Evolutionary conservation across 306 rosid genomes (phyloP).

Genomic region (Gillenia trifoliata): DNA sequence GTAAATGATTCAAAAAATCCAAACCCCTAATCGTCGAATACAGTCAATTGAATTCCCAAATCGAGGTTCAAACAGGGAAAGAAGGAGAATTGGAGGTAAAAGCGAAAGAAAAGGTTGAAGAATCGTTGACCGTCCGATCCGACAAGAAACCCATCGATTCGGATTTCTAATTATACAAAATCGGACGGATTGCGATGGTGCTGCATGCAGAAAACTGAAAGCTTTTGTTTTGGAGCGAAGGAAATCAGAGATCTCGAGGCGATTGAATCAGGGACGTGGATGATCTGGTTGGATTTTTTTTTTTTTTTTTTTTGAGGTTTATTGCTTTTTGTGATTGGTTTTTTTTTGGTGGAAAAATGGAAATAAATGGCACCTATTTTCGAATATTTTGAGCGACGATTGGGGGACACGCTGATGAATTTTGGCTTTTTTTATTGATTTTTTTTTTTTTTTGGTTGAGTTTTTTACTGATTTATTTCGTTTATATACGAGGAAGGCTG

Average conservation of each 20-base stretch:
- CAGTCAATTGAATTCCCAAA: not conserved
- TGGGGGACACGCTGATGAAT: not conserved
- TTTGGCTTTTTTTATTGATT: not conserved
- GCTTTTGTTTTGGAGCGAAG: not conserved
- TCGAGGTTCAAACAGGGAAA: not conserved
- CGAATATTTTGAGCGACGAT: not conserved
- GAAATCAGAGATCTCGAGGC: not conserved
- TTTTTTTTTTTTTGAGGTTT: not conserved
- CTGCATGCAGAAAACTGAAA: not conserved
- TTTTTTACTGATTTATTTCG: too few relatives aligned
- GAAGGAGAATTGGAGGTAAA: not conserved
- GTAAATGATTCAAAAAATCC: not conserved
- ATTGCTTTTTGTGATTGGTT: not conserved
- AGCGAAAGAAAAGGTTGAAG: not conserved
- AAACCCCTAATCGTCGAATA: not conserved
- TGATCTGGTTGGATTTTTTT: not conserved
- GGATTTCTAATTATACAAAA: not conserved
- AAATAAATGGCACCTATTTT: not conserved
- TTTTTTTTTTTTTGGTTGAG: too few relatives aligned
- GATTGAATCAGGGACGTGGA: not conserved
- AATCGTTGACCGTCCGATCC: slow-evolving; percentile 21
- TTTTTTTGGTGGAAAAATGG: not conserved
- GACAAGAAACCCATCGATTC: slow-evolving; percentile 23
- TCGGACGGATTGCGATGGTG: slow-evolving; percentile 3
- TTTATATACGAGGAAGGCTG: not conserved